Base-by-base conservation (phyloP, 2,329 filamentous ascomycete genomes). In the Endocalyx cinctus region DNA sequence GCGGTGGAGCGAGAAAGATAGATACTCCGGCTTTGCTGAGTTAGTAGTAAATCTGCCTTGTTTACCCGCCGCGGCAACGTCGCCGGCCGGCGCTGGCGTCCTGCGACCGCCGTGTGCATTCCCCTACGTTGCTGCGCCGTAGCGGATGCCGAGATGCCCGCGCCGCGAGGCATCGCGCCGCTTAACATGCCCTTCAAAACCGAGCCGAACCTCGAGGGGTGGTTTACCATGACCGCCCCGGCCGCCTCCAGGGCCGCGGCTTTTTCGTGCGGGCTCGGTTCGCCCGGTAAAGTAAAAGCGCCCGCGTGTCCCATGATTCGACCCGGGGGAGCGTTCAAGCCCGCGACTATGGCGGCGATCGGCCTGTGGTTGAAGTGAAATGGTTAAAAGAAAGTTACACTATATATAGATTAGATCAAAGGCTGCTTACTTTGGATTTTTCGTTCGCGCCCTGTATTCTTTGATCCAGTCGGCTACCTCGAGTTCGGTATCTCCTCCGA, bases 281-380 rank as follows among this genome's bases (percentile, higher is more conserved):
- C 83, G 14, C 80, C 81, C 6, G 77, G 70, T 2, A 78, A 70
- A 33, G 70, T 67, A 66, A 84, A 86, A 11, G 85, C 85, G 27
- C 85, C 85, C 8, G 84, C 82, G 55, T 90, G 85, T 8, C 85
- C 85, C 83, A 89, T 88, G 27, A 87, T 72, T 15, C 74, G 71
- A 11, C 79, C 79, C 12, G 67, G 63, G 5, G 72, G 70, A n/a
- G 80, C 80, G 41, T 76, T 62, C 29, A 79, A 62, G 5, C 85
- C 84, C 18, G 75, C 83, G 17, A 89, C 68, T 5, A 87, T 64
- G 29, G 79, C 84, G 50, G 82, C 78, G 27, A 89, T 84, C 0
- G 85, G 84, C 47, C 78, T 82, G 38, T 18, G 33, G n/a, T n/a
- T n/a, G n/a, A n/a, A n/a, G n/a, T n/a, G n/a, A n/a, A n/a, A n/a